These are phyloP conservation scores for Cubamyces lactineus DNA, from an alignment of 768 basidiomycete genomes.

Conservation along the genomic window DNA sequence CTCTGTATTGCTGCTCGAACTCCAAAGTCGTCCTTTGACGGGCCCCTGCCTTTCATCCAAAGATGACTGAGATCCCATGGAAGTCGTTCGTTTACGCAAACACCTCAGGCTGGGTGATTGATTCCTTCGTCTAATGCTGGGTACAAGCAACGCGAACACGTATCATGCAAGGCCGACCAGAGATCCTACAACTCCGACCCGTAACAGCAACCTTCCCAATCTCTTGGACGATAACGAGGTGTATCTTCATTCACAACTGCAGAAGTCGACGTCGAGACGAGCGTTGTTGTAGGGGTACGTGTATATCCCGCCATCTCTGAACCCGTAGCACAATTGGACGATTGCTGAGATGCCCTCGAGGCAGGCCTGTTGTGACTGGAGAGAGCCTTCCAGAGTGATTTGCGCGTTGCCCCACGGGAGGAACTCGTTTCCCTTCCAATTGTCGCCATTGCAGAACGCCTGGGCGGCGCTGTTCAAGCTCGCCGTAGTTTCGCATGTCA, in stretches of 20 bases:
- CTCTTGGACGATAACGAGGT: no score
- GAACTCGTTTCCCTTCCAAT: not conserved
- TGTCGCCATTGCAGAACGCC: not conserved
- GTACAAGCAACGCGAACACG: no score
- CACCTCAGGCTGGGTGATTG: no score
- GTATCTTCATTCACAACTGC: not conserved
- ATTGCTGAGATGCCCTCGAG: not conserved
- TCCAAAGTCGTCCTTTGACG: no score
- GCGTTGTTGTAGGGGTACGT: not conserved
- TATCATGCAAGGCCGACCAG: no score
- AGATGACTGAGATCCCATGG: no score
- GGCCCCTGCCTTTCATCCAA: no score
- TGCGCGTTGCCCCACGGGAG: not conserved
- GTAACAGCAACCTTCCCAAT: no score
- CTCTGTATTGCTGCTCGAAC: no score
- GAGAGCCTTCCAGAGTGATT: not conserved
- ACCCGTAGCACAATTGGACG: not conserved
- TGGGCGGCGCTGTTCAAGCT: not conserved
- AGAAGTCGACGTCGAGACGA: constrained; percentile 1
- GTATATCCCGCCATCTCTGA: not conserved
- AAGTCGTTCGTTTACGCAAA: no score
- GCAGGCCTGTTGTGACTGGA: not conserved
- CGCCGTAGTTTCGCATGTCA: not conserved
- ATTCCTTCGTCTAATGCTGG: no score
- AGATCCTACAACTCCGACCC: no score